phyloP scores from a whole-genome alignment of 192 early-diverging fungal genomes.

The Podila verticillata region DNA sequence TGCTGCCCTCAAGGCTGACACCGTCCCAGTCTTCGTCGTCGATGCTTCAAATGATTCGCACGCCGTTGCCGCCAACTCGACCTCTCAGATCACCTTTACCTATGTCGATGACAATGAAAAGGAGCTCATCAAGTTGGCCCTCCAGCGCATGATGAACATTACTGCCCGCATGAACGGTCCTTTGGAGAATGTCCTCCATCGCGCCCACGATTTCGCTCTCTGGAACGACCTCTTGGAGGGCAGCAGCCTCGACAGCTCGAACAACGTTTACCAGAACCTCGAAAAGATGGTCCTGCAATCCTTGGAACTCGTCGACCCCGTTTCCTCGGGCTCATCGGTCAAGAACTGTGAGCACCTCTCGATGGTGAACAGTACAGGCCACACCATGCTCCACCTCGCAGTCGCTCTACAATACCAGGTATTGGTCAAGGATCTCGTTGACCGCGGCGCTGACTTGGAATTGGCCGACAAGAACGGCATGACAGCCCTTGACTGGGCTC shows the following conservation, averaged over 20 bases:
- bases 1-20: conserved; percentile 28
- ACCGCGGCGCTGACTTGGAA: conserved; percentile 54
- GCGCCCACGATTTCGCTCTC: conserved; percentile 36
- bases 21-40: conserved; percentile 28
- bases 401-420: conserved; percentile 62
- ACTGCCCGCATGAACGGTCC: conserved; percentile 34
- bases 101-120: conserved; percentile 50
- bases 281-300: conserved; percentile 47
- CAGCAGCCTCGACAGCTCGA: neutral
- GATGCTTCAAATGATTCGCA: neutral
- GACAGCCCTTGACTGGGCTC: conserved; percentile 51
- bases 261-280: conserved; percentile 11
- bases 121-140: conserved; percentile 45
- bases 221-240: conserved; percentile 37
- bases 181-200: conserved; percentile 28
- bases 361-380: conserved; percentile 49
- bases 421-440: conserved; percentile 57
- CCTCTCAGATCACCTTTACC: conserved; percentile 26
- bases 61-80: neutral
- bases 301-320: conserved; percentile 30
- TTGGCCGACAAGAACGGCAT: conserved; percentile 67
- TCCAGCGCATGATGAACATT: conserved; percentile 44
- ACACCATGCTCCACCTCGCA: conserved; percentile 74
- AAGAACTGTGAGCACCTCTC: conserved; percentile 19
- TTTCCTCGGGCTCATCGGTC: neutral